Conservation (phyloP, 192 early-diverging fungal species). For the Funneliformis geosporum region DNA sequence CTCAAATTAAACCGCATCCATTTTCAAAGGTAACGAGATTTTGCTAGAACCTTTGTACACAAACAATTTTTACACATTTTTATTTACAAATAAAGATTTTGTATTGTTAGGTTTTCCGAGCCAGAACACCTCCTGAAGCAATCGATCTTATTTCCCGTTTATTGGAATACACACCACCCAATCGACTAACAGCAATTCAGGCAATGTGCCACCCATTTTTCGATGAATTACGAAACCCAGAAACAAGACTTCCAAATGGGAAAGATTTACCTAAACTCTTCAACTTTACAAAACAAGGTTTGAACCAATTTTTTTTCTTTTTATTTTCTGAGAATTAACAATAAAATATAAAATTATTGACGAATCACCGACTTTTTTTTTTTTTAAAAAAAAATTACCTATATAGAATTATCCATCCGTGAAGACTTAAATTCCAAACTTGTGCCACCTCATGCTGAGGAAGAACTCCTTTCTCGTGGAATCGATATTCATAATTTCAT, state of each 20-base stretch:
- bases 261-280: constrained; percentile 86
- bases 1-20: constrained; percentile 92
- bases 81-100: neutral
- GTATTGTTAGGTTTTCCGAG: constrained; percentile 73
- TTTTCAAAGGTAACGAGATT: constrained; percentile 70
- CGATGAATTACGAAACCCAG: constrained; percentile 90
- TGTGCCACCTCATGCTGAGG: constrained; percentile 79
- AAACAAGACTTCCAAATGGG: constrained; percentile 81
- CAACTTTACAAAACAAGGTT: constrained; percentile 79
- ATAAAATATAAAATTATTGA: neutral
- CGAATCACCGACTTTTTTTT: neutral
- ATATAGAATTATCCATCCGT: constrained; percentile 80
- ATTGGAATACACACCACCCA: constrained; percentile 88
- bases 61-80: no score
- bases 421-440: constrained; percentile 77
- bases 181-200: constrained; percentile 82
- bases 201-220: constrained; percentile 96
- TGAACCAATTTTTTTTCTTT: neutral
- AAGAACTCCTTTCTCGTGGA: constrained; percentile 61
- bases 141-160: constrained; percentile 83
- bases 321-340: neutral
- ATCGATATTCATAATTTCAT: constrained; percentile 77
- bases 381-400: neutral
- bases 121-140: constrained; percentile 79
- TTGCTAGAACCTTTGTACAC: neutral